A percentile compares a stretch with the other conserved stretches of the same genome.
phyloP scores from a whole-genome alignment of 2,329 filamentous ascomycete genomes.

The Ilyonectria robusta region DNA sequence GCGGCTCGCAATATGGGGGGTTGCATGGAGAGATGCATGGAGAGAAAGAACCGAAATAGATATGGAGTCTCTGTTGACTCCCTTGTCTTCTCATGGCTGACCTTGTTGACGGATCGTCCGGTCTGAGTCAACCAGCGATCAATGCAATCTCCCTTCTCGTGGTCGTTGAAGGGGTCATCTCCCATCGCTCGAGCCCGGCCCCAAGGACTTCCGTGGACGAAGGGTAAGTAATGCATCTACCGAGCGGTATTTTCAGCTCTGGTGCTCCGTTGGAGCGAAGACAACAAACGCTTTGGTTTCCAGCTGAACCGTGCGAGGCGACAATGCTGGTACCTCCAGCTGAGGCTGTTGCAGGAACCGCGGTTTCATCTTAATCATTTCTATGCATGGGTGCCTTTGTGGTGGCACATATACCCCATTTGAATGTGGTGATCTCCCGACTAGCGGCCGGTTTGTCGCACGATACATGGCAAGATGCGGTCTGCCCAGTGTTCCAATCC shows the following conservation, averaged over 20 bases:
- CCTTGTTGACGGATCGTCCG: not conserved
- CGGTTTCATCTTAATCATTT: slow-evolving; percentile 40
- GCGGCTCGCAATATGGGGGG: not conserved
- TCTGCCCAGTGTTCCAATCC: slow-evolving; percentile 7
- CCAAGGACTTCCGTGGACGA: not conserved
- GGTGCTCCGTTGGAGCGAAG: not conserved
- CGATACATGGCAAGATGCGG: slow-evolving; percentile 23
- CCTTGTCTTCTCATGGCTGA: not conserved
- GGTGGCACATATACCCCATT: slow-evolving; percentile 30
- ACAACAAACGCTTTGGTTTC: not conserved
- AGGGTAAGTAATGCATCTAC: not conserved
- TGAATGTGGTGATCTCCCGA: slow-evolving; percentile 32
- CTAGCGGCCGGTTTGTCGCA: slow-evolving; percentile 27
- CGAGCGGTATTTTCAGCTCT: slow-evolving; percentile 15
- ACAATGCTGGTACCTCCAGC: slow-evolving; percentile 6
- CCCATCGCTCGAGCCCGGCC: not conserved
- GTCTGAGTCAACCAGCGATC: not conserved
- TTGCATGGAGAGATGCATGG: too few relatives aligned
- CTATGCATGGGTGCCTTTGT: slow-evolving; percentile 25
- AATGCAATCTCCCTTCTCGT: not conserved
- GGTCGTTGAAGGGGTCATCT: not conserved
- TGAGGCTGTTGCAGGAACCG: slow-evolving; percentile 20
- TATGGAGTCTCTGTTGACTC: not conserved
- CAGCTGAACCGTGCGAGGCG: slow-evolving; percentile 8
- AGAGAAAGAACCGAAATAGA: not conserved